Base-by-base conservation (phyloP, 345 rosid species). In the Eucalyptus marginata region DNA sequence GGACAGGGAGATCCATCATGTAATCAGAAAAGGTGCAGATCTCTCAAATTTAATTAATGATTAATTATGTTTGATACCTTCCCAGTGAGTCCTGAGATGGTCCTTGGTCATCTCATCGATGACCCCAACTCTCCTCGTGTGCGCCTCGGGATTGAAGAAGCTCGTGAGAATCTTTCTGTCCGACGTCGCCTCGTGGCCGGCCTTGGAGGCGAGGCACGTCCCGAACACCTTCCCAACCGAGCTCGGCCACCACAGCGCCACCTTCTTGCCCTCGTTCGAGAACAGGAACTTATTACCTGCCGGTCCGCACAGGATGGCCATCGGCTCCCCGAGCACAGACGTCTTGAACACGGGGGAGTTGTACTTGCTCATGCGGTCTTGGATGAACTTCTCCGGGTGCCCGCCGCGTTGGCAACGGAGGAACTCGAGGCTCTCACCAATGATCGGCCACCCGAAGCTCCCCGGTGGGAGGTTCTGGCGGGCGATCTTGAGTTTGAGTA, bases 41-140 rank as follows among this genome's bases (percentile, higher is more conserved):
- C n/a, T 58, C 62, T 58, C 29, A 10, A 58, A 10, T 58, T n/a
- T 58, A 58, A 58, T 24, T 25, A 25, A 58, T 24, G 64, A 25
- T 20, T 54, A 20, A 20, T 54, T 27, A 54, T 5, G 64, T 5
- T 49, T 49, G 62, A 44, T 87, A 90, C 91, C 91, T 88, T 86
- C 83, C 91, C 91, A 88, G 17, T 90, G 88, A 54, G 88, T 86
- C 50, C 11, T 33, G 12, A 90, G 68, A 49, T 90, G 91, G 16
- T 47, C 13, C 9, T 54, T 46, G 22, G 90, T 64, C 10, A 87
- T 76, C 86, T 40, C 87, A 49, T 90, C 90, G 87, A 87, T 64
- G 44, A 47, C 31, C 12, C 66, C 79, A 10, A 81, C 47, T 86
- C 54, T 80, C 87, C 46, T 83, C 87, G 16, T 89, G 54, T 85